Base-by-base conservation (phyloP, 2,329 filamentous ascomycete genomes). In the Penicillium capsulatum region DNA sequence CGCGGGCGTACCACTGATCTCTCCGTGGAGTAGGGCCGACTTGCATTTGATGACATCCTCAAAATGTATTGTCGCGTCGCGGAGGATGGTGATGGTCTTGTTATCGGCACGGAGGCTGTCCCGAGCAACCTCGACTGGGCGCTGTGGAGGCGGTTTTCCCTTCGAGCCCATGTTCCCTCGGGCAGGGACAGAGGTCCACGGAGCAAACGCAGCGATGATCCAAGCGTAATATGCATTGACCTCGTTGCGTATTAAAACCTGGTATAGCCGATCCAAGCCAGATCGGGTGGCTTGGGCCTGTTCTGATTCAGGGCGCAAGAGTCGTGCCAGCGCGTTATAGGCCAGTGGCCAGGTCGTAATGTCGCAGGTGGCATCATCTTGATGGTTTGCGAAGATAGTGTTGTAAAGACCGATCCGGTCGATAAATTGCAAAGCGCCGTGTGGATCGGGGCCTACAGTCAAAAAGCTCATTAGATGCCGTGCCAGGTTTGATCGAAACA, bases 101-200 rank as follows among this genome's bases (percentile, higher is more conserved):
- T 89, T 94, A 2, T 85, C 79, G 1, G 82, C 77, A 56, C 84
- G 88, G 59, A 94, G 80, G 4, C 88, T 88, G 59, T 94, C 86
- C 20, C 83, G 75, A 4, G 80, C 82, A 4, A 84, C 83, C 19
- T 79, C 69, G 3, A 76, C 75, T 3, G 81, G 75, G 13, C 80
- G 72, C 1, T 83, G 79, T 14, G 75, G 73, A 3, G 75, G 69
- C 14, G 67, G 59, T 56, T 79, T 84, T 32, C 68, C 66, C 27
- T 69, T 70, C 9, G 61, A 58, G 7, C 62, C 66, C 17, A 65
- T 51, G 3, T 58, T 55, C 37, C 64, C 44, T 32, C 66, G 61
- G 44, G 58, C 45, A 57, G 47, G 67, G 41, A 68, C 70, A 58
- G 69, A 79, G 59, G 71, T 68, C 81, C 87, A 96, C 0, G 90